A percentile compares a stretch with the other conserved stretches of the same genome.
Conservation (phyloP, 345 rosid genomes). For the Citrus inodora region DNA sequence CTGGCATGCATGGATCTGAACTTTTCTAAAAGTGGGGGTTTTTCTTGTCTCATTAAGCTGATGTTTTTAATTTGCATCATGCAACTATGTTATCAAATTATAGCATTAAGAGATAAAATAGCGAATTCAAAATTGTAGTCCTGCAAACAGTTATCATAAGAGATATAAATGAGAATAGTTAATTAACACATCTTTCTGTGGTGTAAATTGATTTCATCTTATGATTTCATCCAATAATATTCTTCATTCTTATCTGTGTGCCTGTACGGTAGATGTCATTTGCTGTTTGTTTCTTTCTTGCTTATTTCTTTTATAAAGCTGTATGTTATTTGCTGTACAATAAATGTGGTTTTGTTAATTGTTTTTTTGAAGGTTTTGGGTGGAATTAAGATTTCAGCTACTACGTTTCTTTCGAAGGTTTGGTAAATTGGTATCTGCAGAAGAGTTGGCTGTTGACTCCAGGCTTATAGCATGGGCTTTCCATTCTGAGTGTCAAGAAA, state of each 20-base stretch:
- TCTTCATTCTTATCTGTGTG: background rate
- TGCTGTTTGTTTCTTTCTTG: background rate
- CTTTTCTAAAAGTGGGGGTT: background rate
- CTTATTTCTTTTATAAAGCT: background rate
- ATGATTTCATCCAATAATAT: background rate
- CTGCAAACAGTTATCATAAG: background rate
- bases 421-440: conserved; percentile 58
- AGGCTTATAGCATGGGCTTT: conserved; percentile 79
- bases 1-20: background rate
- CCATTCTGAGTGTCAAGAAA: conserved; percentile 92
- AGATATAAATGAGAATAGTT: background rate
- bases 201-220: background rate
- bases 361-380: conserved; percentile 74
- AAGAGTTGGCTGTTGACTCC: conserved; percentile 62
- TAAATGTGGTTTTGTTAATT: conserved; percentile 8
- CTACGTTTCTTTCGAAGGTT: conserved; percentile 45
- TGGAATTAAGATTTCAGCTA: conserved; percentile 67
- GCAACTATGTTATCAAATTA: background rate
- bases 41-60: background rate
- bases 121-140: background rate
- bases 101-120: background rate
- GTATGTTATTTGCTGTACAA: conserved; percentile 1
- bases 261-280: background rate
- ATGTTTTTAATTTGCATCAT: background rate
- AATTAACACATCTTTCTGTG: background rate